Percentiles rank a stretch among this genome's conserved stretches.
Conservation (phyloP, 305 asterid genomes). For the Plantago coronopus region DNA sequence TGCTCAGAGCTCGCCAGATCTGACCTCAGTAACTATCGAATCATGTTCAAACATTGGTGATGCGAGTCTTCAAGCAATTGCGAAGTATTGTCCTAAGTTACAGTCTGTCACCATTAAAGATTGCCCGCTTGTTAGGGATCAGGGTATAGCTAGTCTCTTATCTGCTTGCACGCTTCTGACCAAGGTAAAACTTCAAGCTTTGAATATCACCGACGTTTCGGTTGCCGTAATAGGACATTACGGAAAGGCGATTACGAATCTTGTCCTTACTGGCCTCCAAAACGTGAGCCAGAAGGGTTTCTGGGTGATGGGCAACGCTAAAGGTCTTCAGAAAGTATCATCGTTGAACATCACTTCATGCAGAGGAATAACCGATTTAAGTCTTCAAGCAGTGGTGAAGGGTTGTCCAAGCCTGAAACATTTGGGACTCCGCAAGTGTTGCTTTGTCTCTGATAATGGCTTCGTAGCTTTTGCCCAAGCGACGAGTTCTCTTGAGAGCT, state of each 20-base stretch:
- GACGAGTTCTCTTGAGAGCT: constrained; percentile 54
- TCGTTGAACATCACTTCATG: constrained; percentile 64
- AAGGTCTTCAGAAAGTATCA: constrained; percentile 52
- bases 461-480: constrained; percentile 64
- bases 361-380: constrained; percentile 61
- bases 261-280: constrained; percentile 59
- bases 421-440: constrained; percentile 56
- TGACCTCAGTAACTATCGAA: constrained; percentile 62
- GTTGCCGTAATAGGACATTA: constrained; percentile 83
- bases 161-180: constrained; percentile 47
- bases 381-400: constrained; percentile 66
- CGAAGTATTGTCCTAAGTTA: constrained; percentile 54
- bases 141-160: constrained; percentile 59
- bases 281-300: constrained; percentile 86
- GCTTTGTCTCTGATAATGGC: constrained; percentile 77
- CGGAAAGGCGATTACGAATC: constrained; percentile 59
- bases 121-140: constrained; percentile 75
- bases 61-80: constrained; percentile 65
- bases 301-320: constrained; percentile 90
- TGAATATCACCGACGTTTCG: constrained; percentile 64
- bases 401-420: constrained; percentile 68
- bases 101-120: constrained; percentile 65
- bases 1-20: constrained; percentile 59
- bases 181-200: constrained; percentile 64
- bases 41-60: constrained; percentile 66